Base-by-base conservation (phyloP, 2,329 filamentous ascomycete genomes). In the Alternaria hordeiaustralica region DNA sequence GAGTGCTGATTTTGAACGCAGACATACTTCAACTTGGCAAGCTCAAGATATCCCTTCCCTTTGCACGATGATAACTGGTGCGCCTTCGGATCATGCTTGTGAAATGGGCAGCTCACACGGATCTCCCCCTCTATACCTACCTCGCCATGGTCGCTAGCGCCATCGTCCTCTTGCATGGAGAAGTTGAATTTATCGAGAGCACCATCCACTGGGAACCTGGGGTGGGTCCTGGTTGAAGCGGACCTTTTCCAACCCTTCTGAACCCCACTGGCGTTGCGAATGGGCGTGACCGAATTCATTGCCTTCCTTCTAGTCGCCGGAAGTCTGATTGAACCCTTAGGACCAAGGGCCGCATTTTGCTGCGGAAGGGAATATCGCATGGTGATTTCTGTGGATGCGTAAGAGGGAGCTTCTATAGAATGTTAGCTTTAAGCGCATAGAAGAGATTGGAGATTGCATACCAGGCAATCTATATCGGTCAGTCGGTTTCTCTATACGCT, bases 21-120 rank as follows among this genome's bases (percentile, higher is more conserved):
- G 28, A 46, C 54, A 21, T 60, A 60, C 61, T 54, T 57, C 15
- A 61, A 26, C 26, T 64, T 64, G 13, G 51, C 61, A 49, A 61
- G 20, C 45, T 64, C 61, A 53, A 47, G 44, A 25, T 54, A 64
- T 3, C 58, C 61, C 11, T 45, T 45, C 9, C 57, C 47, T 30
- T 12, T 49, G 36, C 47, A 63, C 60, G 33, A 53, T 33, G 50
- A n/a, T 12, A 12, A n/a, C 18, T 12, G 20, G 15, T 33, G 20
- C 25, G 20, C 18, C 18, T 53, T 33, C 50, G 50, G 28, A 36
- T 53, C 50, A 13, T 36, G 20, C 15, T 41, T 53, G 18, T 36
- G 20, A 18, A 33, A 53, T 28, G 50, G 50, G 20, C 28, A 53
- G 3, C 18, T 5, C 10, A 53, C 50, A 53, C 50, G 18, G 8